Evolutionary conservation across 371 early-diverging fungal genomes (phyloP), one percentile per base, ranked within the genome.

Genomic region (Amoeboaphelidium occidentale): DNA sequence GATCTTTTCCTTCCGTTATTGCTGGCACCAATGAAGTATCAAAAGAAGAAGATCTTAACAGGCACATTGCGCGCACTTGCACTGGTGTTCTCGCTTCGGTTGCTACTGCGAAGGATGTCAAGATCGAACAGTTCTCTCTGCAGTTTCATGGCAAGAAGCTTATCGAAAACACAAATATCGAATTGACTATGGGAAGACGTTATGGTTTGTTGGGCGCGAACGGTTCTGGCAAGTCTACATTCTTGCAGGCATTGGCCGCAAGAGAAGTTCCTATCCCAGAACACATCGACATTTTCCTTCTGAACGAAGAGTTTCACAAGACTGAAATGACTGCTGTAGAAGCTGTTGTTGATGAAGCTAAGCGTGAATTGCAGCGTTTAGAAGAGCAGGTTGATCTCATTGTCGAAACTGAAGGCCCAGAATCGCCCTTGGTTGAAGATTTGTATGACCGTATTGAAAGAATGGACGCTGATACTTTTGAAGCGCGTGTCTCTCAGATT

Each of bases 171-270:
- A 79, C 93, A 25, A 79, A 81, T 44, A 76, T 96, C 53, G 94
- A 93, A 72, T 76, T 96, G 62, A 96, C 92, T 75, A 89, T 81
- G 69, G 94, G 93, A 57, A 79, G 93, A 63, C 76, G 97, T 53
- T 93, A 85, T 61, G 97, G 92, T 63, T 75, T 99, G 44, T 70
- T 96, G 43, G 98, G 98, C 50, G 73, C 79, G 43, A 98, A 97
- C 70, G 99, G 99, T 43, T 79, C 81, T 50, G 98, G 99, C 55
- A 99, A 99, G 67, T 84, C 90, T 20, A 97, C 97, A 43, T 88
- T 99, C 62, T 69, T 99, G 47, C 74, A 76, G 53, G 83, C 84
- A 42, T 73, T 98, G 57, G 89, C 88, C 49, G 79, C 78, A 47
- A 76, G 93, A 60, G 94, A 93, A 56, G 84, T 87, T 50, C 85